Conservation (phyloP, 2,329 filamentous ascomycete species). For the Helotiales sp. region DNA sequence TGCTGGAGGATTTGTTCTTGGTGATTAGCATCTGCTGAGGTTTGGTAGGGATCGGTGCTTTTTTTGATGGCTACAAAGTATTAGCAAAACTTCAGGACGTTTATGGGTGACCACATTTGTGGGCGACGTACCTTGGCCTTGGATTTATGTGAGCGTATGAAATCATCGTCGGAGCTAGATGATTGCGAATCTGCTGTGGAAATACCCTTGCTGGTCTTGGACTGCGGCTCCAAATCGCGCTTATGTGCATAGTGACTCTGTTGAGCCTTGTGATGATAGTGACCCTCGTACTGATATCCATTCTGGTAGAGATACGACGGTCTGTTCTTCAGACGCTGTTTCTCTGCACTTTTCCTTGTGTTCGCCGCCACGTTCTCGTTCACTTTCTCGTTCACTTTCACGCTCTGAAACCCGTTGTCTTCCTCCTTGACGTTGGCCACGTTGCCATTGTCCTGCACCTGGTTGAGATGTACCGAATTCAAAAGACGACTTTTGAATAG, state of each 20-base stretch:
- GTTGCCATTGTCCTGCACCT: conserved; percentile 36
- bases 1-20: conserved; percentile 31
- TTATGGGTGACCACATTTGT: too few species aligned
- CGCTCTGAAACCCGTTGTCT: conserved; percentile 36
- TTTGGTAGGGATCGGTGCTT: conserved; percentile 13
- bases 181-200: neutral
- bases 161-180: conserved; percentile 20
- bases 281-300: conserved; percentile 27
- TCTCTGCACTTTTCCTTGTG: conserved; percentile 29
- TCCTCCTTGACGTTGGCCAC: conserved; percentile 30
- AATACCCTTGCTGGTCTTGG: neutral
- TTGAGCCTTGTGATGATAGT: conserved; percentile 39
- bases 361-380: conserved; percentile 31
- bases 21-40: conserved; percentile 30
- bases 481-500: conserved; percentile 53
- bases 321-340: conserved; percentile 41
- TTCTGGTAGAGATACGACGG: conserved; percentile 36
- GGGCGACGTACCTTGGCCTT: conserved; percentile 24
- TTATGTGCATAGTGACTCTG: conserved; percentile 35
- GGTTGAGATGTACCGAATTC: conserved; percentile 51
- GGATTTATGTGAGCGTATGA: conserved; percentile 11
- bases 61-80: conserved; percentile 16
- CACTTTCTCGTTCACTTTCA: conserved; percentile 34
- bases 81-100: neutral
- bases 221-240: conserved; percentile 22